Conservation (phyloP, 805 yeast genomes). For the Wickerhamomyces strasburgensis region DNA sequence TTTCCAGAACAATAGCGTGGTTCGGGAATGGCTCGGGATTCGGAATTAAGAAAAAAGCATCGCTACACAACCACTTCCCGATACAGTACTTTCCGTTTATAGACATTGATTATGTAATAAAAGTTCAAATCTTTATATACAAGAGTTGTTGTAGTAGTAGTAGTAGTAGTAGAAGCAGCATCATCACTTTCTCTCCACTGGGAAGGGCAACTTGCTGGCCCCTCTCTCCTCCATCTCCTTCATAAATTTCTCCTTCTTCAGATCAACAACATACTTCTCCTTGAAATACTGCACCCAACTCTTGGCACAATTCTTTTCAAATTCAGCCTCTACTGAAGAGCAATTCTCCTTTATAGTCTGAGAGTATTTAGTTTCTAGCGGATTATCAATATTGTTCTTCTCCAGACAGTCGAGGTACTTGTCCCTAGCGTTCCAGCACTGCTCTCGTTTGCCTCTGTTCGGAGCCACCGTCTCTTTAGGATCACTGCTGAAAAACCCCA, state of each 20-base stretch:
- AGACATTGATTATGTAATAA: no score
- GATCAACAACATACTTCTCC: constrained; percentile 78
- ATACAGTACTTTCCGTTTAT: no score
- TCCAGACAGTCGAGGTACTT: constrained; percentile 70
- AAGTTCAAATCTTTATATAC: no score
- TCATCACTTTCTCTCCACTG: constrained; percentile 18
- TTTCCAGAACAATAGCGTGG: no score
- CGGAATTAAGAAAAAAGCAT: no score
- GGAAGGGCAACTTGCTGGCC: constrained; percentile 29
- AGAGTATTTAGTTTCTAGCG: constrained; percentile 50
- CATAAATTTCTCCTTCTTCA: constrained; percentile 61
- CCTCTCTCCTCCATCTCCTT: constrained; percentile 69
- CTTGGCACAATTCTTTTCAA: constrained; percentile 71
- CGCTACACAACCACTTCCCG: no score
- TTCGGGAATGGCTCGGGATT: no score
- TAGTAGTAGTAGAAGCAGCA: no score
- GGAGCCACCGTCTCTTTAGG: constrained; percentile 38
- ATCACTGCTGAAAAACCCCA: constrained; percentile 43
- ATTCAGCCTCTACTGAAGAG: constrained; percentile 47
- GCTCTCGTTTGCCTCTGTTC: constrained; percentile 61
- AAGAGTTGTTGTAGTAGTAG: constrained; percentile 1
- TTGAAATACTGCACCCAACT: constrained; percentile 91
- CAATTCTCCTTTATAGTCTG: constrained; percentile 51
- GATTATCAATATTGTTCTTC: constrained; percentile 59
- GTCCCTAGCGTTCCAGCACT: constrained; percentile 92